Conservation (phyloP, 176 grass and related monocot species). For the maize (Zea mays) region DNA sequence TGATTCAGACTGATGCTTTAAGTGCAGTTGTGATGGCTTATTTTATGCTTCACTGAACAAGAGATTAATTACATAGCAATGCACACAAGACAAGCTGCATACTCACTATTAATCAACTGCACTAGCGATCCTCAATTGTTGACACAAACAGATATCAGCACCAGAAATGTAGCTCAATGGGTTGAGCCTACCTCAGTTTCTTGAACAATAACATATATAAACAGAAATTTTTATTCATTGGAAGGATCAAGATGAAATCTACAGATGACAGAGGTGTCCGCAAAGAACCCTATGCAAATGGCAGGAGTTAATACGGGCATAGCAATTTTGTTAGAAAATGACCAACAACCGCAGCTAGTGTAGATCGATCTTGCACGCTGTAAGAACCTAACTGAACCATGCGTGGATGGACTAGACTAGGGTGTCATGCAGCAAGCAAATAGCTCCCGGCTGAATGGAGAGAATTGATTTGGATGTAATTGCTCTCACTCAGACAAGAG, state of each 20-base stretch:
- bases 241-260: background rate
- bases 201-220: background rate
- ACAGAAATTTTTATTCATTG: background rate
- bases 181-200: background rate
- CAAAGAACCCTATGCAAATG: conserved; percentile 2
- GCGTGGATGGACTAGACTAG: background rate
- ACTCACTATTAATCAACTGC: background rate
- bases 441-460: background rate
- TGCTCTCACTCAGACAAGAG: background rate
- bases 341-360: background rate
- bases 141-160: conserved; percentile 28
- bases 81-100: background rate
- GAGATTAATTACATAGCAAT: background rate
- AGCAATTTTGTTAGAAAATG: background rate
- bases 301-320: background rate
- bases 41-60: background rate
- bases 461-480: background rate
- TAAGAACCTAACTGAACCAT: background rate
- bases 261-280: background rate
- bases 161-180: background rate
- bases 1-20: background rate
- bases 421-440: conserved; percentile 2
- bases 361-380: background rate
- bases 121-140: background rate
- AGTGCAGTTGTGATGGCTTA: background rate